Evolutionary conservation across 192 early-diverging fungal species (phyloP).

Genomic region (Podila epicladia): DNA sequence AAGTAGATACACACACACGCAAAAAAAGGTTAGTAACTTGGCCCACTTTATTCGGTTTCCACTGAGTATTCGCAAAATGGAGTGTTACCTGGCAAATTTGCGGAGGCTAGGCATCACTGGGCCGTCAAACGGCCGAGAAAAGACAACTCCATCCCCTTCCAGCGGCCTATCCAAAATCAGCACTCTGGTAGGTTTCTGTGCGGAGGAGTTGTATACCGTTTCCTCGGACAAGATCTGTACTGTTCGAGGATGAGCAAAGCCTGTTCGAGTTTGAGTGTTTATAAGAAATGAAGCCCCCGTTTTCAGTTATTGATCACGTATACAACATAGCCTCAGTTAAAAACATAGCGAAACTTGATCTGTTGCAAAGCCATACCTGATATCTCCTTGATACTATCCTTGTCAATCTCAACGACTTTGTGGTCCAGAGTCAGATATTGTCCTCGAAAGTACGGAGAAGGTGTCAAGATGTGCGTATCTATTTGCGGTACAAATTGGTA

Average conservation of each 20-base stretch:
- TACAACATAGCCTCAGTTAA: no score
- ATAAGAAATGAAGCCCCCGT: not conserved
- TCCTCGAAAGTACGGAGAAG: slow-evolving; percentile 64
- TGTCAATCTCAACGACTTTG: slow-evolving; percentile 60
- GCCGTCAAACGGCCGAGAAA: slow-evolving; percentile 20
- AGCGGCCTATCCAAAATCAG: slow-evolving; percentile 57
- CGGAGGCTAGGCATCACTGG: slow-evolving; percentile 29
- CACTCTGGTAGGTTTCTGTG: slow-evolving; percentile 54
- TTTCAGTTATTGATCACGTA: not conserved
- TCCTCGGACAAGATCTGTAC: slow-evolving; percentile 60
- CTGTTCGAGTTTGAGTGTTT: slow-evolving; percentile 11
- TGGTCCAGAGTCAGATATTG: slow-evolving; percentile 58
- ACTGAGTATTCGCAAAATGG: not conserved
- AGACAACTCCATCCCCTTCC: slow-evolving; percentile 55
- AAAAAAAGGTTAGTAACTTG: slow-evolving; percentile 5
- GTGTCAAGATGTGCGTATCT: slow-evolving; percentile 63
- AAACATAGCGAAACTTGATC: no score
- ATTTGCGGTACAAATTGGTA: slow-evolving; percentile 1
- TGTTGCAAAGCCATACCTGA: slow-evolving; percentile 43
- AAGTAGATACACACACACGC: not conserved
- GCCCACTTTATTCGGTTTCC: no score
- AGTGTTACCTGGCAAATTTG: slow-evolving; percentile 33
- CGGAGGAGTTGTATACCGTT: slow-evolving; percentile 53
- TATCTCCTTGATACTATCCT: slow-evolving; percentile 52
- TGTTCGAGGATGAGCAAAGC: slow-evolving; percentile 53